Percentiles rank a stretch among this genome's conserved stretches.
Conservation (phyloP, 2,329 filamentous ascomycete genomes). For the Blastomyces gilchristii region DNA sequence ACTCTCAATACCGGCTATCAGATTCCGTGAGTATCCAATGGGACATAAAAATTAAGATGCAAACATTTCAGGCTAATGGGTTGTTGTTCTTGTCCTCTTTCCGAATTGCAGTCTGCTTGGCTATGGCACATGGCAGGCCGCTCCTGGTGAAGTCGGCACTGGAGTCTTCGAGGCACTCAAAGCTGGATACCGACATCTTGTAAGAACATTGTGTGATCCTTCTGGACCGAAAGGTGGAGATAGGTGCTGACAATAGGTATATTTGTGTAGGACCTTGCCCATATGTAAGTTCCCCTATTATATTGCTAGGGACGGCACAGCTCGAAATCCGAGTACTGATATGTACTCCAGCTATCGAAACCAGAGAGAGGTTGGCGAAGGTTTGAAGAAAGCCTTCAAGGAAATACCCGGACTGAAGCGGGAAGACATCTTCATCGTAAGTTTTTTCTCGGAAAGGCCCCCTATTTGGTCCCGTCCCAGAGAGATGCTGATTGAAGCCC, state of each 20-base stretch:
- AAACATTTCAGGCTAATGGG: background rate
- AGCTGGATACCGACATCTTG: slow-evolving; percentile 32
- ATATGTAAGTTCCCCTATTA: slow-evolving; percentile 22
- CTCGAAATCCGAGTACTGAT: background rate
- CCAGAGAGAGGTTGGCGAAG: slow-evolving; percentile 28
- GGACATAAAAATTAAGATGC: background rate
- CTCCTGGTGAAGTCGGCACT: slow-evolving; percentile 31
- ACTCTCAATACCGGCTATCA: slow-evolving; percentile 30
- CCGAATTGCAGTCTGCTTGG: slow-evolving; percentile 26
- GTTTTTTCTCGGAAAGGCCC: slow-evolving; percentile 7
- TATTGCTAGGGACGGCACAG: background rate
- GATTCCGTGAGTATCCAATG: slow-evolving; percentile 27
- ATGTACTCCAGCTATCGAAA: slow-evolving; percentile 26
- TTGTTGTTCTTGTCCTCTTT: background rate
- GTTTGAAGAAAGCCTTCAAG: slow-evolving; percentile 28
- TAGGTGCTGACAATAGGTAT: slow-evolving; percentile 12
- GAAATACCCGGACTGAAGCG: slow-evolving; percentile 33
- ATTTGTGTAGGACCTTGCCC: slow-evolving; percentile 27
- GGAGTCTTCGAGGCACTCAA: slow-evolving; percentile 33
- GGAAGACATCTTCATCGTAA: slow-evolving; percentile 33
- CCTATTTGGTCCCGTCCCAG: background rate
- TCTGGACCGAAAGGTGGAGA: background rate
- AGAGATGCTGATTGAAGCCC: background rate
- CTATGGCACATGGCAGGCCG: slow-evolving; percentile 34
- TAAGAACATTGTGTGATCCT: slow-evolving; percentile 15